Percentiles rank a stretch among this genome's conserved stretches.
phyloP scores from a whole-genome alignment of 345 rosid genomes.

The Alliaria petiolata region DNA sequence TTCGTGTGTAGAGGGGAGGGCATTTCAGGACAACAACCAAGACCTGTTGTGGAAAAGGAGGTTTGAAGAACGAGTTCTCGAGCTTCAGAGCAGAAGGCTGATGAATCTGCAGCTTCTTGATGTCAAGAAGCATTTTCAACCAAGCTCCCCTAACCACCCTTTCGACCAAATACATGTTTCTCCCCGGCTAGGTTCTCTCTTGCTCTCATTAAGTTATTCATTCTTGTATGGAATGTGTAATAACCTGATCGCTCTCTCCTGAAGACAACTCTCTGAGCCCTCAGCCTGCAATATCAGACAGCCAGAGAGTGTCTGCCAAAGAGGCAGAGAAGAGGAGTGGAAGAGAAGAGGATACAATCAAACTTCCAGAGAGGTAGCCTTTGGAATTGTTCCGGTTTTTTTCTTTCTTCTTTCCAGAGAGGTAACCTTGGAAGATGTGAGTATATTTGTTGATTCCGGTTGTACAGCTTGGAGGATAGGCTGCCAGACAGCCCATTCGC shows the following conservation, averaged over 20 bases:
- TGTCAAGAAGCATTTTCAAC: slow-evolving; percentile 59
- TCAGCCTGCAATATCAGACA: neutral
- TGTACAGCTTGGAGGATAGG: slow-evolving; percentile 22
- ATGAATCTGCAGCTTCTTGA: slow-evolving; percentile 69
- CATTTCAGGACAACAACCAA: slow-evolving; percentile 43
- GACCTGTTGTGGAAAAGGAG: slow-evolving; percentile 69
- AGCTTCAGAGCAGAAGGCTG: slow-evolving; percentile 60
- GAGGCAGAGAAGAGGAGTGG: neutral
- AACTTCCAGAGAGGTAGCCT: slow-evolving; percentile 4
- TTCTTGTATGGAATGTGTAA: neutral
- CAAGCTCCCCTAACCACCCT: slow-evolving; percentile 11
- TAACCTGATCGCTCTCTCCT: neutral
- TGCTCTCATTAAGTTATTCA: neutral
- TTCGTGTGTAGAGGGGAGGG: slow-evolving; percentile 43
- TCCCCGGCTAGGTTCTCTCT: neutral
- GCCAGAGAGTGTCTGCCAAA: neutral
- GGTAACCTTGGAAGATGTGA: neutral
- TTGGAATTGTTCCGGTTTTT: too few species aligned
- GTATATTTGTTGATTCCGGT: neutral
- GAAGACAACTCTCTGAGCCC: slow-evolving; percentile 37
- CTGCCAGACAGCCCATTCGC: slow-evolving; percentile 23
- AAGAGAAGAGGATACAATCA: neutral
- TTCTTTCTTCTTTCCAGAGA: too few species aligned
- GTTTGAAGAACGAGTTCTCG: slow-evolving; percentile 58
- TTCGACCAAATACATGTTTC: slow-evolving; percentile 41